phyloP scores from a whole-genome alignment of 345 rosid genomes.

The Linum tenue region DNA sequence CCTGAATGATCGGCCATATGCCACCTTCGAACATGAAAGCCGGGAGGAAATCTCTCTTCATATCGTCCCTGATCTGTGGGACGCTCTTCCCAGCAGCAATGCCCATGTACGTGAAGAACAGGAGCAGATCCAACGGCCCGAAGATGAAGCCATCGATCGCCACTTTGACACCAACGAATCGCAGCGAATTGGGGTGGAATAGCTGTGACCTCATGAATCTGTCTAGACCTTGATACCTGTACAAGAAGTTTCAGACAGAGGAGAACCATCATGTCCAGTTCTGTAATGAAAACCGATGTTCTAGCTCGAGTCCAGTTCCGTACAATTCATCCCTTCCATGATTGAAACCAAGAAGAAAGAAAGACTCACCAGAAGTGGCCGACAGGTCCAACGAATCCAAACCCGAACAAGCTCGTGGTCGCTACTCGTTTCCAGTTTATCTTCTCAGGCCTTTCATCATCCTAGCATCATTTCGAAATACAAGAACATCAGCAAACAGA shows the following conservation, averaged over 20 bases:
- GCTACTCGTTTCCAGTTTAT: conserved; percentile 33
- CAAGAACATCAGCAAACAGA: background rate
- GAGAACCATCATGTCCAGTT: no score
- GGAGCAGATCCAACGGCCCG: conserved; percentile 31
- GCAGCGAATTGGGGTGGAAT: conserved; percentile 26
- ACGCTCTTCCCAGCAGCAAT: conserved; percentile 29
- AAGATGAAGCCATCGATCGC: conserved; percentile 27
- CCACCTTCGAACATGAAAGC: conserved; percentile 29
- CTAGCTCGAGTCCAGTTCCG: no score
- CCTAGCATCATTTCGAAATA: conserved; percentile 11
- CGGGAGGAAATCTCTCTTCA: conserved; percentile 28
- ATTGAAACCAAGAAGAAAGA: background rate
- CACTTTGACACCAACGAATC: conserved; percentile 28
- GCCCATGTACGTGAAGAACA: conserved; percentile 34
- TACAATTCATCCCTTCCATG: no score
- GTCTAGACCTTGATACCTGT: conserved; percentile 34
- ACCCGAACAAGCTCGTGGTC: conserved; percentile 33
- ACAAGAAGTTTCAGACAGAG: background rate
- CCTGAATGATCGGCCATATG: conserved; percentile 30
- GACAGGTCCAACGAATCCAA: conserved; percentile 36
- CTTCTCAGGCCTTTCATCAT: conserved; percentile 15
- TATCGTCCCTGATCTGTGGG: conserved; percentile 24
- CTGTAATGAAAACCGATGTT: no score
- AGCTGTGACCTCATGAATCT: conserved; percentile 18
- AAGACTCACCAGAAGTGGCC: conserved; percentile 30